phyloP scores from a whole-genome alignment of 192 early-diverging fungal species.

The Phlyctochytrium bullatum region DNA sequence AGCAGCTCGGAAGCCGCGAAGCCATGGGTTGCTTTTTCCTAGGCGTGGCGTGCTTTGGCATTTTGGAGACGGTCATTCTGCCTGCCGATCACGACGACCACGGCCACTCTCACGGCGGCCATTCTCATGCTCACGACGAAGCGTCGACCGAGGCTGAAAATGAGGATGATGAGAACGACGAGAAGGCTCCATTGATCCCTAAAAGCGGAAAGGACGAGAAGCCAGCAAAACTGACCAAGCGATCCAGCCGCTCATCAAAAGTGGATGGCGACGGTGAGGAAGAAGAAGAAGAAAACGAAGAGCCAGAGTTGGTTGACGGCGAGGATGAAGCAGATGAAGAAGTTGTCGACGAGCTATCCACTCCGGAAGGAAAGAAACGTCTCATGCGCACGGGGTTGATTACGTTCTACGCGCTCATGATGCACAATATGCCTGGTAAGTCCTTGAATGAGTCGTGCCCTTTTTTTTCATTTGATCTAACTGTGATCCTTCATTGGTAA shows the following conservation, averaged over 20 bases:
- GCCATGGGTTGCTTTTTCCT: constrained; percentile 50
- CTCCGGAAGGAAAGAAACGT: too few relatives aligned
- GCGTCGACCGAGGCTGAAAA: neutral
- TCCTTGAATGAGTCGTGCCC: neutral
- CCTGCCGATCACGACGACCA: constrained; percentile 35
- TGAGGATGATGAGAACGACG: constrained; percentile 14
- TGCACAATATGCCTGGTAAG: constrained; percentile 24
- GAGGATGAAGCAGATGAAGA: too few relatives aligned
- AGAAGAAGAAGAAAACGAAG: constrained; percentile 21
- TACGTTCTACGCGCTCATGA: constrained; percentile 19
- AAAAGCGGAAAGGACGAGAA: too few relatives aligned
- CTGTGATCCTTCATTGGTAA: too few relatives aligned
- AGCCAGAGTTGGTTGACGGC: constrained; percentile 6
- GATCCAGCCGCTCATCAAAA: neutral
- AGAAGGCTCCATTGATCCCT: too few relatives aligned
- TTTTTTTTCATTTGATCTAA: neutral
- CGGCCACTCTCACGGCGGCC: constrained; percentile 31
- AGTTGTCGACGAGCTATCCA: constrained; percentile 38
- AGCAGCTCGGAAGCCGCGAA: constrained; percentile 33
- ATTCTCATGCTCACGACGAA: constrained; percentile 14
- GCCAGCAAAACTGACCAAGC: neutral
- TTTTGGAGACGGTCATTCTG: too few relatives aligned
- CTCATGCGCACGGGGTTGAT: constrained; percentile 21
- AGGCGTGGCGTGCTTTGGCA: constrained; percentile 42
- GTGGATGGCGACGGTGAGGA: constrained; percentile 1